Evolutionary conservation across 2,329 filamentous ascomycete species (phyloP).

Genomic region (Sphaerulina populicola): DNA sequence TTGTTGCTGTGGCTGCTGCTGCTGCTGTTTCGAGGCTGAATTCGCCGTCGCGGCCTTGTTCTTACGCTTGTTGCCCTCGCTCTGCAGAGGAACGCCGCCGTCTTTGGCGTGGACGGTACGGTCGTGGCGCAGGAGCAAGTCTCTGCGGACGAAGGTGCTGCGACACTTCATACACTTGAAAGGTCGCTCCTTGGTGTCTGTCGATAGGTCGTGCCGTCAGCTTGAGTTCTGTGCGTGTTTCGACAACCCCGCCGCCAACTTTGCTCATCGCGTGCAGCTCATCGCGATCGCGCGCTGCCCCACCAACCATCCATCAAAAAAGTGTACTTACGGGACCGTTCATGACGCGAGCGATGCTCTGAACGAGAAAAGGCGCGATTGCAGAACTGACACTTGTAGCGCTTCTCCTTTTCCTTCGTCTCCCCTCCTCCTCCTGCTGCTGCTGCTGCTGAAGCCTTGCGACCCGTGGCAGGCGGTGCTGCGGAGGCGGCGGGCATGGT

Average conservation of each 20-base stretch:
- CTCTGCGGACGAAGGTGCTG: slow-evolving; percentile 95
- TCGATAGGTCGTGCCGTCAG: slow-evolving; percentile 8
- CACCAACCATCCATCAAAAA: slow-evolving; percentile 7
- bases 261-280: slow-evolving; percentile 11
- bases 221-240: slow-evolving; percentile 19
- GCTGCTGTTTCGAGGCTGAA: not conserved
- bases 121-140: slow-evolving; percentile 92
- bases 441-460: slow-evolving; percentile 22
- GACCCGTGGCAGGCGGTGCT: slow-evolving; percentile 51
- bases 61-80: slow-evolving; percentile 76
- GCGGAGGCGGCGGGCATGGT: slow-evolving; percentile 45
- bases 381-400: slow-evolving; percentile 76
- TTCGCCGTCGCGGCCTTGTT: slow-evolving; percentile 16
- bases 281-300: slow-evolving; percentile 12
- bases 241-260: slow-evolving; percentile 16
- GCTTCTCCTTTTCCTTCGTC: slow-evolving; percentile 58
- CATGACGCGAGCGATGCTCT: slow-evolving; percentile 93
- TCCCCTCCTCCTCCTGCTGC: slow-evolving; percentile 5
- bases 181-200: slow-evolving; percentile 96
- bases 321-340: slow-evolving; percentile 82
- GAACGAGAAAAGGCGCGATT: slow-evolving; percentile 85
- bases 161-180: slow-evolving; percentile 99
- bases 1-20: not conserved
- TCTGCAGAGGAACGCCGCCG: slow-evolving; percentile 85
- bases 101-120: slow-evolving; percentile 98